phyloP scores from a whole-genome alignment of 2,329 filamentous ascomycete species.

The Pseudopyrenochaeta lycopersici region DNA sequence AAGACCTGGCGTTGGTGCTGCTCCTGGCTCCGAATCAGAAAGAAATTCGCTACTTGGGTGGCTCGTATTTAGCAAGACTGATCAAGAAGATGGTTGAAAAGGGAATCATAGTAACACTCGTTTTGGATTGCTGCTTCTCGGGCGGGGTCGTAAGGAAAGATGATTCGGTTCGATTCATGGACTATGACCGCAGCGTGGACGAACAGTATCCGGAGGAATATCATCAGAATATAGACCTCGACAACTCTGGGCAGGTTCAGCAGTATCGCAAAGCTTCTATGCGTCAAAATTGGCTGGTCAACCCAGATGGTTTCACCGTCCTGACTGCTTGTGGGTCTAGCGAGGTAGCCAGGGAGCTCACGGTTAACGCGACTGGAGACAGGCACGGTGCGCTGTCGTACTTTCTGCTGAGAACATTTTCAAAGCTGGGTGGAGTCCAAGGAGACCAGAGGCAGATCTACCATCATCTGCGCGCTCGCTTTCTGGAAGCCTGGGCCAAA shows the following conservation, averaged over 20 bases:
- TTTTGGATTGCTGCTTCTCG: slow-evolving; percentile 10
- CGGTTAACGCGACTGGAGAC: background rate
- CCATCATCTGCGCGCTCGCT: background rate
- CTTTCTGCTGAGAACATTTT: background rate
- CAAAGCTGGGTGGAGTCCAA: background rate
- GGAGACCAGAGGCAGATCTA: background rate
- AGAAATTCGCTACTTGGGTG: background rate
- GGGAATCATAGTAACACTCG: slow-evolving; percentile 4
- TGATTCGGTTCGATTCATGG: too few species aligned
- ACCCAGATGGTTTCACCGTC: slow-evolving; percentile 6
- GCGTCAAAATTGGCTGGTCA: slow-evolving; percentile 8
- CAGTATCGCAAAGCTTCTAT: background rate
- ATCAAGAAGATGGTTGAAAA: slow-evolving; percentile 5
- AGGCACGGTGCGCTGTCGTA: background rate
- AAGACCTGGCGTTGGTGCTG: background rate
- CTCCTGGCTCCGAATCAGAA: background rate
- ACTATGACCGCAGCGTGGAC: too few species aligned
- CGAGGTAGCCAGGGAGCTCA: background rate
- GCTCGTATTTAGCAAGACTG: background rate
- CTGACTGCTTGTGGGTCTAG: slow-evolving; percentile 4
- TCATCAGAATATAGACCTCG: background rate
- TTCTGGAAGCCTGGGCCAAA: too few species aligned
- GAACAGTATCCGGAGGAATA: too few species aligned
- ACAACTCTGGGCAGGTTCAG: background rate
- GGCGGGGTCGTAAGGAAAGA: background rate